Conservation (phyloP, 2,329 filamentous ascomycete genomes). For the Apiospora rasikravindrae region DNA sequence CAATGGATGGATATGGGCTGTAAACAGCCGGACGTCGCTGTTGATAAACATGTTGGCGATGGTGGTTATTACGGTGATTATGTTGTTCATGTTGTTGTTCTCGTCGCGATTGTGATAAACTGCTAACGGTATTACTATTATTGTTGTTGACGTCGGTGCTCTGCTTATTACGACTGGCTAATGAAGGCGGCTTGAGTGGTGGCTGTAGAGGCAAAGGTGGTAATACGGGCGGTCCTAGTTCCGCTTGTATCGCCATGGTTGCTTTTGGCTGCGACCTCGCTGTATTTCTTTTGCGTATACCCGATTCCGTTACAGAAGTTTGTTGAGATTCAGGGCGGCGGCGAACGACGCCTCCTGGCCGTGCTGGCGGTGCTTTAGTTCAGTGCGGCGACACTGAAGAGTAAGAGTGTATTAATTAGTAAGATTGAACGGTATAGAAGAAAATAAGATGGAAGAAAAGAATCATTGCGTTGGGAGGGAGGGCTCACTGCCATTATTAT, state of each 20-base stretch:
- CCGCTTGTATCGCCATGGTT: conserved; percentile 11
- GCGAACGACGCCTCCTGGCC: conserved; percentile 6
- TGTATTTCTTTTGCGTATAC: not conserved
- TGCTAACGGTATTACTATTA: not conserved
- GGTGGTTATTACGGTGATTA: not conserved
- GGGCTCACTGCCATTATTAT: not conserved
- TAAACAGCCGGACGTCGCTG: not conserved
- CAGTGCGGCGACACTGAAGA: not conserved
- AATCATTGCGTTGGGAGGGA: not conserved
- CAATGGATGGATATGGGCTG: conserved; percentile 3
- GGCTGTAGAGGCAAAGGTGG: conserved; percentile 6
- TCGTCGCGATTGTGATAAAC: not conserved
- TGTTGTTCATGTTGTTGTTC: not conserved
- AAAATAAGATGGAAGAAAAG: not conserved
- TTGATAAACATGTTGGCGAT: conserved; percentile 13
- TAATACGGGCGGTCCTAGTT: not conserved
- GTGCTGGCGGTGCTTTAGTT: not conserved
- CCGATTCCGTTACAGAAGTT: not conserved
- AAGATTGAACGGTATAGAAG: not conserved
- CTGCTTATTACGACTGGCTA: not conserved
- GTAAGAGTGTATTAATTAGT: not conserved
- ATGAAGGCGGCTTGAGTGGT: not conserved
- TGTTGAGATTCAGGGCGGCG: not conserved
- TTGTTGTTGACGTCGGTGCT: not conserved
- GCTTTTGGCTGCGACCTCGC: not conserved